phyloP scores from a whole-genome alignment of 2,329 filamentous ascomycete species.

The Fusarium heterosporum region DNA sequence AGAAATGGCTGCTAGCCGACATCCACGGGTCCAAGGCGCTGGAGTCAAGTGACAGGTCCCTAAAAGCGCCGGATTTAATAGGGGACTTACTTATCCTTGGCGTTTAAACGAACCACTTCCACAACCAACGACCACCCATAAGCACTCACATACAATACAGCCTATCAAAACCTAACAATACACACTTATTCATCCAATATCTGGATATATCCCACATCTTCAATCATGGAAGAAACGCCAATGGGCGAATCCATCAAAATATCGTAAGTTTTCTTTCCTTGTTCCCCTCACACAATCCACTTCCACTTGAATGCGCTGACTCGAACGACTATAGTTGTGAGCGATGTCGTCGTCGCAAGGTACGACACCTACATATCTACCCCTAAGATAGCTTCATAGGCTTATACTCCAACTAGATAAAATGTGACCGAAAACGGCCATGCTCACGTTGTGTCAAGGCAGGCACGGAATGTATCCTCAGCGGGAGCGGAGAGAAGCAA shows the following conservation, averaged over 20 bases:
- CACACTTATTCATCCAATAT: not conserved
- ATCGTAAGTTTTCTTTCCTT: constrained; percentile 48
- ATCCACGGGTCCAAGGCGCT: not conserved
- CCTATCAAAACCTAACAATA: not conserved
- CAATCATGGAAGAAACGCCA: constrained; percentile 51
- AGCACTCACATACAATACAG: constrained; percentile 3
- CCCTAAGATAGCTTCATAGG: not conserved
- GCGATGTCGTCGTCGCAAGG: constrained; percentile 58
- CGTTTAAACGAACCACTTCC: constrained; percentile 27
- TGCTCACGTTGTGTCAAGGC: constrained; percentile 62
- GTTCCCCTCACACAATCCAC: constrained; percentile 17
- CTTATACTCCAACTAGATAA: constrained; percentile 55
- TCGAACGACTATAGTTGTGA: constrained; percentile 52
- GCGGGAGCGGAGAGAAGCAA: constrained; percentile 57
- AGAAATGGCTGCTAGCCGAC: not conserved
- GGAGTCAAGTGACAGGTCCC: constrained; percentile 38
- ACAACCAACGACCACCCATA: constrained; percentile 11
- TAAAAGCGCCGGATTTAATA: not conserved
- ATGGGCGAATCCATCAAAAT: constrained; percentile 53
- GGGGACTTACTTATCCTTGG: constrained; percentile 21
- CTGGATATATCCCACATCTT: not conserved
- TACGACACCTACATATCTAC: constrained; percentile 30
- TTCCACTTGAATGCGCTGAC: constrained; percentile 18
- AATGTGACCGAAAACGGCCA: constrained; percentile 64
- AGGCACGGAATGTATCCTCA: constrained; percentile 55